These are phyloP conservation scores for Suillus plorans DNA, from an alignment of 768 basidiomycete species.

Conservation along the genomic window DNA sequence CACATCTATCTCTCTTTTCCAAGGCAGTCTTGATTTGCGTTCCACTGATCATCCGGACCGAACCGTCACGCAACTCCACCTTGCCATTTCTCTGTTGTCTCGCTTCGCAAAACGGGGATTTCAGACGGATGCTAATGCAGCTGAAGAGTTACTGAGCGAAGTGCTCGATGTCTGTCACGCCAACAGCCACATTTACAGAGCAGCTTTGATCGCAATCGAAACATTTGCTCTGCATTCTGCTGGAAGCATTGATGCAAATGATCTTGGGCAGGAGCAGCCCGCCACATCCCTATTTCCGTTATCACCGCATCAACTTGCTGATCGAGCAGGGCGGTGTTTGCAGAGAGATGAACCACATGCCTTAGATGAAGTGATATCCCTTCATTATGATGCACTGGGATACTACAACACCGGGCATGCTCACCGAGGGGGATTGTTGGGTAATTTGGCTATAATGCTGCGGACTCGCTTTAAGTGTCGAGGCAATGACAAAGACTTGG, in stretches of 20 bases:
- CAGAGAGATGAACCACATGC: background rate
- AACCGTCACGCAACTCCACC: background rate
- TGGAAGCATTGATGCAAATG: background rate
- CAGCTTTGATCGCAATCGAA: background rate
- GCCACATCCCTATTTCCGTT: background rate
- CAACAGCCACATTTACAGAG: background rate
- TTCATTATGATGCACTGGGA: background rate
- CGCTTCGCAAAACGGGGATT: background rate
- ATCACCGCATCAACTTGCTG: background rate
- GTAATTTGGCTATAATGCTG: background rate
- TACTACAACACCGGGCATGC: background rate
- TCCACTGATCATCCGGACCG: too few relatives aligned
- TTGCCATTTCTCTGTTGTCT: background rate
- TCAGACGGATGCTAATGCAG: background rate
- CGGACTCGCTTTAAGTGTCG: background rate
- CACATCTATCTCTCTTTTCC: background rate
- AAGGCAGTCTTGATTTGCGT: too few relatives aligned
- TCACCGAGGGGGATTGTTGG: background rate
- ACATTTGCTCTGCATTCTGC: background rate
- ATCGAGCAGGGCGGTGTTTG: background rate
- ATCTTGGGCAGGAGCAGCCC: background rate
- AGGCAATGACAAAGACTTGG: background rate
- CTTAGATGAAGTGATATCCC: background rate
- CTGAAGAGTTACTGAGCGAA: background rate
- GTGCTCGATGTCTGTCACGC: background rate